These are phyloP conservation scores for Suhomyces yuchorum DNA, from an alignment of 1,139 yeast species.

Conservation along the genomic window DNA sequence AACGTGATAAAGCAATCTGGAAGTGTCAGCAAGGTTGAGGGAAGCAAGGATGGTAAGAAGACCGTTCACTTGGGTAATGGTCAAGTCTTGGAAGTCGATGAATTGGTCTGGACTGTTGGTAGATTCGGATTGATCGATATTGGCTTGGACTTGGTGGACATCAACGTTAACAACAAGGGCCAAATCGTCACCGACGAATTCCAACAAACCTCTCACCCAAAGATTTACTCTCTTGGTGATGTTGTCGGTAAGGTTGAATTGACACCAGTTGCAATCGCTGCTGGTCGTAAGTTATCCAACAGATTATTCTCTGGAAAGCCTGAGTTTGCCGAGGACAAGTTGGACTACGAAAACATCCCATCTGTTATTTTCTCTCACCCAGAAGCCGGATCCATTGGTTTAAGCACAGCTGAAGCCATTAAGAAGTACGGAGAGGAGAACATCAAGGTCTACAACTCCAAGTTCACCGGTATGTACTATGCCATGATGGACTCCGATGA, in stretches of 20 bases:
- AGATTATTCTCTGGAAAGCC: slow-evolving; percentile 82
- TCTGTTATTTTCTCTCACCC: slow-evolving; percentile 96
- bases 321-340: slow-evolving; percentile 64
- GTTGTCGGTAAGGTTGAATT: slow-evolving; percentile 88
- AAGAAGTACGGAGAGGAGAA: slow-evolving; percentile 78
- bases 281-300: slow-evolving; percentile 92
- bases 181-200: slow-evolving; percentile 81
- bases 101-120: slow-evolving; percentile 91
- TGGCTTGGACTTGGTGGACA: slow-evolving; percentile 75
- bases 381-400: slow-evolving; percentile 92
- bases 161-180: slow-evolving; percentile 56
- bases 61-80: slow-evolving; percentile 61
- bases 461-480: slow-evolving; percentile 89
- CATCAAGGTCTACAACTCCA: slow-evolving; percentile 78
- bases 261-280: slow-evolving; percentile 98
- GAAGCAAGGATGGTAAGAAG: slow-evolving; percentile 60
- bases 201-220: slow-evolving; percentile 75
- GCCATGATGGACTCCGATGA: slow-evolving; percentile 70
- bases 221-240: slow-evolving; percentile 88
- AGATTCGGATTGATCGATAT: slow-evolving; percentile 75
- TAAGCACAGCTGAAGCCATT: slow-evolving; percentile 75
- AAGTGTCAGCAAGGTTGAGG: slow-evolving; percentile 61
- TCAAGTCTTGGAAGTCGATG: slow-evolving; percentile 67
- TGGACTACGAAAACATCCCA: slow-evolving; percentile 84
- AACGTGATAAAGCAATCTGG: slow-evolving; percentile 69